These are phyloP conservation scores for Cryptococcus hybrid DNA, from an alignment of 1,284 basidiomycete genomes.

Conservation along the genomic window DNA sequence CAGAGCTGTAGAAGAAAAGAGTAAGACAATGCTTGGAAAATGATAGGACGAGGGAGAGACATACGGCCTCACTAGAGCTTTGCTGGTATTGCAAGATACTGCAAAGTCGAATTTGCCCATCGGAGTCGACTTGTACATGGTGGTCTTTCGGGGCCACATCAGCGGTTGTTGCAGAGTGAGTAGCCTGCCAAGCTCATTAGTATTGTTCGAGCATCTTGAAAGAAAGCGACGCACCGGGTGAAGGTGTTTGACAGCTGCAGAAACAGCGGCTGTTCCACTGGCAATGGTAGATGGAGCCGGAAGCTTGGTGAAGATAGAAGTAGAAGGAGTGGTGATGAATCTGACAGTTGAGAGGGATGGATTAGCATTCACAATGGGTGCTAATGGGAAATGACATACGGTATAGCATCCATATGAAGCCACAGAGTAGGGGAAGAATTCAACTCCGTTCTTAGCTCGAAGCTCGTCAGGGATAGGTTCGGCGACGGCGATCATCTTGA, in stretches of 20 bases:
- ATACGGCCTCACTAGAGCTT: slow-evolving; percentile 35
- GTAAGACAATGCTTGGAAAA: background rate
- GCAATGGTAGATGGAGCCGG: slow-evolving; percentile 37
- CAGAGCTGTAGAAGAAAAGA: slow-evolving; percentile 18
- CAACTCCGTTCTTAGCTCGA: slow-evolving; percentile 16
- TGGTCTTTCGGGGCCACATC: slow-evolving; percentile 26
- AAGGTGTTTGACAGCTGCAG: slow-evolving; percentile 35
- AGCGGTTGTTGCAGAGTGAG: slow-evolving; percentile 38
- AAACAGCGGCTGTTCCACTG: slow-evolving; percentile 37
- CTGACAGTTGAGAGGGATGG: slow-evolving; percentile 14
- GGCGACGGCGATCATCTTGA: slow-evolving; percentile 32
- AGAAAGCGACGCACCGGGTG: slow-evolving; percentile 27
- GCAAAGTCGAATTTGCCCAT: slow-evolving; percentile 34
- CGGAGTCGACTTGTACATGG: slow-evolving; percentile 41
- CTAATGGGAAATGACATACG: slow-evolving; percentile 22
- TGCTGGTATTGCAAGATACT: slow-evolving; percentile 38
- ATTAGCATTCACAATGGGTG: background rate
- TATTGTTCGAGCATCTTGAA: background rate
- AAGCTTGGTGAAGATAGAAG: slow-evolving; percentile 36
- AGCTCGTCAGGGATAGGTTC: slow-evolving; percentile 34
- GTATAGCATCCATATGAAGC: slow-evolving; percentile 41
- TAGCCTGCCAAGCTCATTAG: slow-evolving; percentile 20
- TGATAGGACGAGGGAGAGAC: background rate
- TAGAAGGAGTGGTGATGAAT: slow-evolving; percentile 36
- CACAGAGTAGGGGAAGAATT: slow-evolving; percentile 32